Evolutionary conservation across 192 early-diverging fungal genomes (phyloP).

Genomic region (Pilaira anomala): DNA sequence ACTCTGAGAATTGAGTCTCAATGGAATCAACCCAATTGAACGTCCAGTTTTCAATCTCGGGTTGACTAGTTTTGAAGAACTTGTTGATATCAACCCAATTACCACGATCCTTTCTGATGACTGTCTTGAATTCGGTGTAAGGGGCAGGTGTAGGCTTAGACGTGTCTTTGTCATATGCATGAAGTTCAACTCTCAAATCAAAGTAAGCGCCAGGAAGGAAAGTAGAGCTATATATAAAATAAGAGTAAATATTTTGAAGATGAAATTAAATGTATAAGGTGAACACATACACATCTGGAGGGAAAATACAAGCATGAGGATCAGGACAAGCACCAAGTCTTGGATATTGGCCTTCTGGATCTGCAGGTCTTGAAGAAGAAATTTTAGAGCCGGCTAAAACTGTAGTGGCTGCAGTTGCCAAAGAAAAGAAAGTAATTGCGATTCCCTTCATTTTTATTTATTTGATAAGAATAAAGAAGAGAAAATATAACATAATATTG

Average conservation of each 20-base stretch:
- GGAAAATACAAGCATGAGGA: conserved; percentile 44
- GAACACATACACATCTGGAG: conserved; percentile 42
- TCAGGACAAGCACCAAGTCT: conserved; percentile 48
- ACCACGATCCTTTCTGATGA: conserved; percentile 39
- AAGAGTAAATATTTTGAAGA: not conserved
- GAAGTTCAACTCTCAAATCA: conserved; percentile 61
- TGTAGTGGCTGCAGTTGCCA: conserved; percentile 1
- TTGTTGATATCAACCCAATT: conserved; percentile 40
- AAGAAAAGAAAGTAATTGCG: conserved; percentile 11
- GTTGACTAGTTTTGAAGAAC: conserved; percentile 34
- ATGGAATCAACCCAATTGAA: conserved; percentile 49
- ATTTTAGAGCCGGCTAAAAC: conserved; percentile 6
- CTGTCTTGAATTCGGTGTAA: conserved; percentile 42
- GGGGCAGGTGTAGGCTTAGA: conserved; percentile 35
- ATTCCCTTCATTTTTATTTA: conserved; percentile 9
- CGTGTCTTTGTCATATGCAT: conserved; percentile 45
- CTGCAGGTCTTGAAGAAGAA: conserved; percentile 14
- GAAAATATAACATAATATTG: not conserved
- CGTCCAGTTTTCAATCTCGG: conserved; percentile 43
- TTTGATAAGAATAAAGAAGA: not conserved
- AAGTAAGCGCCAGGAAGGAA: conserved; percentile 57
- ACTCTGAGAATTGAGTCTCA: conserved; percentile 35
- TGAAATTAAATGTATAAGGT: not conserved
- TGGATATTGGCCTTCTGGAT: conserved; percentile 45
- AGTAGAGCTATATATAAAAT: conserved; percentile 38